phyloP scores from a whole-genome alignment of 2,329 filamentous ascomycete genomes.

The Monilinia fructicola region DNA sequence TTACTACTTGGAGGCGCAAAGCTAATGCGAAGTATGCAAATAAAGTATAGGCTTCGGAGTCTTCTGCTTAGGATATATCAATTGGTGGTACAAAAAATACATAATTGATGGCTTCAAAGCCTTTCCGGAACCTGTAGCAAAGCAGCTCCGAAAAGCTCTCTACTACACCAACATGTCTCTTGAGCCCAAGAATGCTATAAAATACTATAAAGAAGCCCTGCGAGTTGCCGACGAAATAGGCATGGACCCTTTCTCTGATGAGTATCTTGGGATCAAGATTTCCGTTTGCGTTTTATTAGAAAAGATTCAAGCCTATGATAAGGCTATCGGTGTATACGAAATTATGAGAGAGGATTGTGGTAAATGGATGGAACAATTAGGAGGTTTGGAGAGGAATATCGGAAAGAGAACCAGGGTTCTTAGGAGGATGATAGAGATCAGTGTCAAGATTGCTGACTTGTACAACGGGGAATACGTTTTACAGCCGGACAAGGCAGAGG shows the following conservation, averaged over 20 bases:
- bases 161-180: constrained; percentile 80
- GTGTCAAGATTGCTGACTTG: constrained; percentile 80
- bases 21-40: constrained; percentile 15
- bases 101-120: constrained; percentile 49
- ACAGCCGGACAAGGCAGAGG: constrained; percentile 71
- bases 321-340: constrained; percentile 75
- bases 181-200: constrained; percentile 73
- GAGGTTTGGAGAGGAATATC: constrained; percentile 48
- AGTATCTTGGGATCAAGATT: constrained; percentile 86
- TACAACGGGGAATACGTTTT: constrained; percentile 76
- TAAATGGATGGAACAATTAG: constrained; percentile 58
- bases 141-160: constrained; percentile 76
- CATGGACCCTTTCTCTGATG: constrained; percentile 87
- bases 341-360: constrained; percentile 69
- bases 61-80: constrained; percentile 34
- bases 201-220: constrained; percentile 80
- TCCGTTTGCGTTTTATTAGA: constrained; percentile 79
- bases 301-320: constrained; percentile 66
- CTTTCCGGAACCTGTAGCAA: constrained; percentile 69
- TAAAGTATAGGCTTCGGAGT: constrained; percentile 36
- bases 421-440: constrained; percentile 71
- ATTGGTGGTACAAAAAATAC: constrained; percentile 40
- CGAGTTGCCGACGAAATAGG: constrained; percentile 68
- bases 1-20: background rate
- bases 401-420: constrained; percentile 63